phyloP scores from a whole-genome alignment of 192 early-diverging fungal genomes.

The Backusella macrospora region DNA sequence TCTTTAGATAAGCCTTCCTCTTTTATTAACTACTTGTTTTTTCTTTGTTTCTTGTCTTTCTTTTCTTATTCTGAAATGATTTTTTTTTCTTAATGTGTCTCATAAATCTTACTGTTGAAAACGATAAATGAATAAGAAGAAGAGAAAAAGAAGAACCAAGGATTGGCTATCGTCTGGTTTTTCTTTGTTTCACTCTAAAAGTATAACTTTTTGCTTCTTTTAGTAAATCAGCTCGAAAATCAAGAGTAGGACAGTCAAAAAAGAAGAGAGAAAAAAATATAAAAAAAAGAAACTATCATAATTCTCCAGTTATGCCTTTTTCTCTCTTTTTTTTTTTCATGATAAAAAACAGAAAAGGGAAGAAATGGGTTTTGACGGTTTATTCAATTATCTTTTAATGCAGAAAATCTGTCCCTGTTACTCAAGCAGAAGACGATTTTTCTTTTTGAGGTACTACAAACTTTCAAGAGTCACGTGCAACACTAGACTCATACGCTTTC shows the following conservation, averaged over 20 bases:
- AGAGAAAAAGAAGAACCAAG: neutral
- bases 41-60: neutral
- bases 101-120: neutral
- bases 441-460: too few relatives aligned
- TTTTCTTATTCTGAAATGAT: neutral
- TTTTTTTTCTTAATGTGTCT: neutral
- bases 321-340: neutral
- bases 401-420: too few relatives aligned
- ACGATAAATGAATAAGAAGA: neutral
- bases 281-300: neutral
- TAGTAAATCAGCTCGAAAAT: slow-evolving; percentile 17
- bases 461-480: too few relatives aligned
- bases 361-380: neutral
- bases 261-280: too few relatives aligned
- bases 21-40: neutral
- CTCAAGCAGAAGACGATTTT: too few relatives aligned
- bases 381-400: too few relatives aligned
- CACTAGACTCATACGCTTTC: too few relatives aligned
- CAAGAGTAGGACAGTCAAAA: slow-evolving; percentile 10
- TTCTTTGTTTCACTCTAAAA: neutral
- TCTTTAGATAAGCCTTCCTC: neutral
- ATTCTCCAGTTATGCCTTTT: neutral
- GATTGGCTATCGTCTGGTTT: neutral
- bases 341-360: neutral
- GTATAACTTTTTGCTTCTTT: slow-evolving; percentile 10